These are phyloP conservation scores for Ocimum tenuiflorum DNA, from an alignment of 257 asterid genomes.

Conservation along the genomic window DNA sequence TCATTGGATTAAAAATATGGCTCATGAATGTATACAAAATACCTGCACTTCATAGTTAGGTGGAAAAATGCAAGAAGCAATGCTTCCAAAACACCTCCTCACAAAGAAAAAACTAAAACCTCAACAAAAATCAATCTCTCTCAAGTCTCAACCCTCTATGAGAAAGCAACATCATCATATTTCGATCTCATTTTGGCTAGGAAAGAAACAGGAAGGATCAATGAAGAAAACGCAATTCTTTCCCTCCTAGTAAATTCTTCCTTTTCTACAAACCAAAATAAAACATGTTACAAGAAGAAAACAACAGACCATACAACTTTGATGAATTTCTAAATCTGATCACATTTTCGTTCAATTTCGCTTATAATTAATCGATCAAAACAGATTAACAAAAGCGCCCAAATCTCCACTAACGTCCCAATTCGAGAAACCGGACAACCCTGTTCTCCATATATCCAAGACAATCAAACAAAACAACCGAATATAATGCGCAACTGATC, in stretches of 20 bases:
- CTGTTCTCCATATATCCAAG: neutral
- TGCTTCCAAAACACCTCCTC: neutral
- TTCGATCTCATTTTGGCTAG: neutral
- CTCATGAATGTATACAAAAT: neutral
- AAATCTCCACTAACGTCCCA: no score
- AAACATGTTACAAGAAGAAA: neutral
- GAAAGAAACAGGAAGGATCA: neutral
- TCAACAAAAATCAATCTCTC: no score
- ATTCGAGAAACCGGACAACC: constrained; percentile 5
- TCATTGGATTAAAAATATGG: neutral
- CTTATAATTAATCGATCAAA: no score
- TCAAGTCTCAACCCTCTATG: no score
- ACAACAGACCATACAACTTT: neutral
- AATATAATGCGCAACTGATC: neutral
- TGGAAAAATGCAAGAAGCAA: neutral
- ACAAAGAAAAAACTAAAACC: no score
- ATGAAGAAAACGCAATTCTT: neutral
- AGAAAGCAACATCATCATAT: neutral
- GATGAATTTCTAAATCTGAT: neutral
- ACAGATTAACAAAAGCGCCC: no score
- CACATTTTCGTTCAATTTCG: neutral
- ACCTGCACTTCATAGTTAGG: neutral
- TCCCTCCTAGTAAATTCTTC: no score
- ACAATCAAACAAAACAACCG: neutral
- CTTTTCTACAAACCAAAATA: neutral